These are phyloP conservation scores for Trichoderma asperelloides DNA, from an alignment of 495 filamentous ascomycete genomes.

Conservation along the genomic window DNA sequence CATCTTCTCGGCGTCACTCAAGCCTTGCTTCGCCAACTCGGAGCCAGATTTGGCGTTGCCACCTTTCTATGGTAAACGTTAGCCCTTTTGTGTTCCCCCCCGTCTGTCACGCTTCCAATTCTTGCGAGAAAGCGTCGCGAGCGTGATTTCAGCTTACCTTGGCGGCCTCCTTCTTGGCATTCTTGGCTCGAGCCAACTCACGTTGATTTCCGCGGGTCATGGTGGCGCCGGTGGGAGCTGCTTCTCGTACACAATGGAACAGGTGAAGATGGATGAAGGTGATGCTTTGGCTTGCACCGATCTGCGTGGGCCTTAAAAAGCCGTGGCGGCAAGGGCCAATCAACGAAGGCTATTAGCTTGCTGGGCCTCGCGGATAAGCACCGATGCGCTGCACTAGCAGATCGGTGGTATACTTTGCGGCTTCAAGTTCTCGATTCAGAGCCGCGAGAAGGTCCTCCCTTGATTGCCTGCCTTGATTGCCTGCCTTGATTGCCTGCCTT, in stretches of 20 bases:
- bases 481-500: not conserved
- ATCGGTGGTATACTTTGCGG: not conserved
- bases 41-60: conserved; percentile 50
- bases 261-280: not conserved
- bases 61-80: conserved; percentile 48
- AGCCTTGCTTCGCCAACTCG: conserved; percentile 64
- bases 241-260: not conserved
- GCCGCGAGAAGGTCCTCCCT: no score
- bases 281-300: not conserved
- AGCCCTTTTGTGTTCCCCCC: conserved; percentile 16
- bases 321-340: not conserved
- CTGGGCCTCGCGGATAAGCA: not conserved
- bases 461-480: not conserved
- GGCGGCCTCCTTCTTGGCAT: conserved; percentile 51
- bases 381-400: not conserved
- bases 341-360: not conserved
- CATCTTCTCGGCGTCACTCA: conserved; percentile 75
- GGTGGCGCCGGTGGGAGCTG: conserved; percentile 16
- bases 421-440: no score
- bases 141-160: conserved; percentile 36
- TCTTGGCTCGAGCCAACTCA: conserved; percentile 79
- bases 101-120: conserved; percentile 7
- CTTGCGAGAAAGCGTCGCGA: not conserved
- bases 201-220: conserved; percentile 95
- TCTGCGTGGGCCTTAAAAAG: not conserved